Base-by-base conservation (phyloP, 73 alveolate species). In the Paramecium octaurelia region DNA sequence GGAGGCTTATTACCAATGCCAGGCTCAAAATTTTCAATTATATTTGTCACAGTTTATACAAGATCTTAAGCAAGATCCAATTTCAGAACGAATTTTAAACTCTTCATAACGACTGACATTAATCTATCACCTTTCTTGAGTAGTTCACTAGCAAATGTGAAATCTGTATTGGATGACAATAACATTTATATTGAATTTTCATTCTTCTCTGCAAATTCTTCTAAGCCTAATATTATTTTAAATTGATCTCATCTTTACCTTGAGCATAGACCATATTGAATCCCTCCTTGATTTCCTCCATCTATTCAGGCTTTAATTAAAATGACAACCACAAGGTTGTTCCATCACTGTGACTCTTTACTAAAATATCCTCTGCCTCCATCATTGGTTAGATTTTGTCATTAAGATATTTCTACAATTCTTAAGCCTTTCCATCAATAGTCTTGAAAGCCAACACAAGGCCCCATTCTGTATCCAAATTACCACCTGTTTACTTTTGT, bases 191-290 rank as follows among this genome's bases (percentile, higher is more conserved):
- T 80, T 20, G 57, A 21, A 10, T 80, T 48, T 4, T 80, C 57
- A 20, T 59, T 75, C 68, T 80, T 80, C 6, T 80, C 46, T 44
- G 91, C 91, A 34, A 80, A 40, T 23, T 80, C 70, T 38, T 46
- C 91, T 9, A 80, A 43, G 21, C 91, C 91, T 80, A 24, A 16
- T 12, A 9, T 38, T 21, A 42, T 77, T 42, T 77, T 43, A 40
- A 31, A 31, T 80, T 8, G 18, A 54, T 54, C 29, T 18, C 21
- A 54, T 54, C 31, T 31, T 31, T 80, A 80, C 91, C 91, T 80
- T 43, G n/a, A n/a, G 50, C 75, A n/a, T 44, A 80, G 75, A 80
- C 23, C 91, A 80, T 44, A 35, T 80, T 80, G 48, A 80, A 80
- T 20, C 31, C 48, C 18, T 80, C 91, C 12, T 23, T 80, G 6